Evolutionary conservation across 164 flowering plant genomes (phyloP), one percentile per base, ranked within the genome.

Genomic region (Chimonanthus praecox): DNA sequence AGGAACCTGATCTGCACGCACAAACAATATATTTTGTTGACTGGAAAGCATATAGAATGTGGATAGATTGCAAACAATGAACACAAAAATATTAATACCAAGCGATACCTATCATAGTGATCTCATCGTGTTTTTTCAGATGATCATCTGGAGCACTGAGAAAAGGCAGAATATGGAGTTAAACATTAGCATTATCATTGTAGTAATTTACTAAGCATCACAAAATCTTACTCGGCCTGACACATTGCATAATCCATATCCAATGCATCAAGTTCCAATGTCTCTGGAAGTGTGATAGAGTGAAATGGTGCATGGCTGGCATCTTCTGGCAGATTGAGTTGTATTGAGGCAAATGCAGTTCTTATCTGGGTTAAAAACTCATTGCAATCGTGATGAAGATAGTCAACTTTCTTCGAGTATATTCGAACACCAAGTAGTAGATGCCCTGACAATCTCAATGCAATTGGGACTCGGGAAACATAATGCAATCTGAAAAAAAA

Each of bases 341-440:
- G 72, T 1, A 67, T 44, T 3, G 85, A 43, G 8, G 79, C 64
- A 71, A 84, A 82, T 2, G 84, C 86, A 71, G 85, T 84, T 16
- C 77, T 77, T 7, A 94, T 64, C n/a, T 71, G 67, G 7, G 78
- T 71, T 70, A 76, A 11, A 3, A 83, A 60, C 47, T 75, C 81
- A 68, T 81, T 83, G 75, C 93, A 88, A 63, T 94, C 99, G 4
- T 88, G 83, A 64, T 51, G 76, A 13, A 92, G 78, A 76, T 89
- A 92, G 10, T 91, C 97, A 49, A 91, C 94, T 81, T 96, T 87
- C 88, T 85, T 94, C 3, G 98, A 87, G 72, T 92, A 92, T 75
- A 96, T 94, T 62, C 99, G 83, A 70, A 91, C 92, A 15, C 99
- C 98, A 74, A 94, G 68, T 44, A 96, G 83, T 77, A 96, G 96